Evolutionary conservation across 257 asterid genomes (phyloP), one percentile per base, ranked within the genome.

Genomic region (Catharanthus roseus): DNA sequence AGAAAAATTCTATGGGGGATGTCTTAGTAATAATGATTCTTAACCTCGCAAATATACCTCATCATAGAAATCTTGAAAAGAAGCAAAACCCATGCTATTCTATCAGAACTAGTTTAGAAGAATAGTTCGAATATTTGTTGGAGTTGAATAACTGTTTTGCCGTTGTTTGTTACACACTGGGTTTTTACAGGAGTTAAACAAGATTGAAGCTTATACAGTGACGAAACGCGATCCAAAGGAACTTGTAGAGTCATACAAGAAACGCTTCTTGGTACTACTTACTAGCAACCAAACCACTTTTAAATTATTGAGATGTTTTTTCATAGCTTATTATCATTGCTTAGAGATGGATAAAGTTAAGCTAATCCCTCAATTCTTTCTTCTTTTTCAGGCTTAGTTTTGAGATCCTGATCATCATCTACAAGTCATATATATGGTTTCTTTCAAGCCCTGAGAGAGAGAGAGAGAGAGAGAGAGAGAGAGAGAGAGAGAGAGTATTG

Each of bases 201-300:
- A 85, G 77, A 91, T 87, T 5, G 95, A 91, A 72, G 96, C 76
- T 41, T 89, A 91, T 81, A 84, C 51, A 65, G 89, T 79, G 76
- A 89, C 97, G 53, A 72, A 80, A 76, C 74, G 79, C 33, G 91
- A 89, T 69, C 82, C 89, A 18, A 82, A 85, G 87, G 89, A 85
- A 84, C 78, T 78, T 24, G 78, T 89, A 18, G 95, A 89, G 75
- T 77, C 76, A 85, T 89, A 82, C 82, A 87, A 67, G 66, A 89
- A 29, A 51, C 90, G 84, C 65, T 91, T 87, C 79, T 57, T 51
- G 88, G 91, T 86, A 86, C 53, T 18, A 42, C 21, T 0, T 10
- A 54, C 24, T 54, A 23, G 10, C 61, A 51, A 19, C n/a, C 57
- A 19, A 19, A 6, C 57, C 28, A 51, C 42, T 38, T 38, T 38